Evolutionary conservation across 495 filamentous ascomycete species (phyloP), one percentile per base, ranked within the genome.

Genomic region (Talaromyces ruber): DNA sequence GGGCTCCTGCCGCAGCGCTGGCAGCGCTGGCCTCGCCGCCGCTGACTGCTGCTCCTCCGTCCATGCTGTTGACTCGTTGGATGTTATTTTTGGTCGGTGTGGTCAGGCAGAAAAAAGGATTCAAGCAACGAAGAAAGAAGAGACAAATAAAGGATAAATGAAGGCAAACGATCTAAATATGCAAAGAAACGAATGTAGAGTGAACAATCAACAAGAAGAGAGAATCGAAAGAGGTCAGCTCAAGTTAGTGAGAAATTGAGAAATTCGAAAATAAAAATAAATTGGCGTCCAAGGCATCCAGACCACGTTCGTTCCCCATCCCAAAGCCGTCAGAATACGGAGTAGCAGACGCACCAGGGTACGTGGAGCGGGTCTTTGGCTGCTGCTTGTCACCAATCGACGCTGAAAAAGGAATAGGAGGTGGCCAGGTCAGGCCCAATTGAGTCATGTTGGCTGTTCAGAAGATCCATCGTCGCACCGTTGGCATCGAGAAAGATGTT

Each of bases 1-100:
- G 54, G 11, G 63, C 43, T n/a, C 66, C 60, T 53, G 67, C 56
- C 7, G 70, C 64, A 34, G 62, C 18, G 16, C n/a, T 21, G 43
- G 43, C 43, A 47, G 43, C 43, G 43, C 43, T 47, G 43, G 43
- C 34, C 32, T 65, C 62, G 45, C 65, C 66, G 63, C 62, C 60
- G 24, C 63, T 59, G 26, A 60, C 25, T 8, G 58, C 61, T 61
- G 59, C 59, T 58, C 64, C 60, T 18, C 60, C 62, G 4, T 59
- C 62, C 56, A 59, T 59, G 34, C 6, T 54, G 51, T 54, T n/a
- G 51, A n/a, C n/a, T 54, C 11, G 47, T 50, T n/a, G 21, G n/a
- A 50, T n/a, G n/a, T 50, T 50, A 50, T 22, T 52, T 53, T 3
- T 28, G 25, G 51, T 54, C 51, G 51, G 16, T 0, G n/a, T 21